Percentiles rank a stretch among this genome's conserved stretches.
Conservation (phyloP, 805 yeast species). For the Candida arabinofermentans region DNA sequence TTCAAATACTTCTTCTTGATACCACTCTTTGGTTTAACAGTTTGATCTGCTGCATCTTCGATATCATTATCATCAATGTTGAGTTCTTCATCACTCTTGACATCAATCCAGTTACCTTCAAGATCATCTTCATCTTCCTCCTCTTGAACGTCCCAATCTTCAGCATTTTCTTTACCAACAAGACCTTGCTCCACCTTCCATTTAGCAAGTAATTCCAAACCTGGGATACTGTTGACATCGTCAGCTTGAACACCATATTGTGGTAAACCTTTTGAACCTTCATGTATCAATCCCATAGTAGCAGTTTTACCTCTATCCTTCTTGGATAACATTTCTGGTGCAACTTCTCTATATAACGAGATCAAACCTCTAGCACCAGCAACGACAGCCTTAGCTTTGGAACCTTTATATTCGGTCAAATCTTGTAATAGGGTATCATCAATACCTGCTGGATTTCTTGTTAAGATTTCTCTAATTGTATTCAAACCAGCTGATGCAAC, state of each 20-base stretch:
- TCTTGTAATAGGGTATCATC: constrained; percentile 87
- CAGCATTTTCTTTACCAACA: constrained; percentile 50
- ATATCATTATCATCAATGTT: constrained; percentile 51
- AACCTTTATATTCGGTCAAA: constrained; percentile 83
- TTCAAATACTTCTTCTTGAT: constrained; percentile 33
- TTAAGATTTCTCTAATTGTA: constrained; percentile 86
- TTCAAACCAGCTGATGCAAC: constrained; percentile 98
- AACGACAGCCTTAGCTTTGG: constrained; percentile 89
- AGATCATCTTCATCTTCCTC: constrained; percentile 51
- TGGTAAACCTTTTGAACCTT: constrained; percentile 45
- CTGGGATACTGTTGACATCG: constrained; percentile 74
- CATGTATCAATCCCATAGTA: constrained; percentile 70
- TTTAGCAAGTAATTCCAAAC: constrained; percentile 81
- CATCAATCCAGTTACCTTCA: constrained; percentile 91
- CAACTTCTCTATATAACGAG: constrained; percentile 84
- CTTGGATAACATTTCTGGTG: constrained; percentile 88
- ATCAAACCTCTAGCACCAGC: constrained; percentile 91
- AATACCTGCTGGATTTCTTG: constrained; percentile 94
- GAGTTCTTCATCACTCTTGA: constrained; percentile 78
- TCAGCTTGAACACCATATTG: constrained; percentile 72
- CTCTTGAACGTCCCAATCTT: constrained; percentile 62
- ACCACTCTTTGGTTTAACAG: constrained; percentile 31
- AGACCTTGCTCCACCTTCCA: constrained; percentile 70
- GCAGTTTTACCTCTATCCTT: constrained; percentile 95
- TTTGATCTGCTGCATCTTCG: constrained; percentile 31